These are phyloP conservation scores for Wakefieldia striispora DNA, from an alignment of 768 basidiomycete genomes.

Conservation along the genomic window DNA sequence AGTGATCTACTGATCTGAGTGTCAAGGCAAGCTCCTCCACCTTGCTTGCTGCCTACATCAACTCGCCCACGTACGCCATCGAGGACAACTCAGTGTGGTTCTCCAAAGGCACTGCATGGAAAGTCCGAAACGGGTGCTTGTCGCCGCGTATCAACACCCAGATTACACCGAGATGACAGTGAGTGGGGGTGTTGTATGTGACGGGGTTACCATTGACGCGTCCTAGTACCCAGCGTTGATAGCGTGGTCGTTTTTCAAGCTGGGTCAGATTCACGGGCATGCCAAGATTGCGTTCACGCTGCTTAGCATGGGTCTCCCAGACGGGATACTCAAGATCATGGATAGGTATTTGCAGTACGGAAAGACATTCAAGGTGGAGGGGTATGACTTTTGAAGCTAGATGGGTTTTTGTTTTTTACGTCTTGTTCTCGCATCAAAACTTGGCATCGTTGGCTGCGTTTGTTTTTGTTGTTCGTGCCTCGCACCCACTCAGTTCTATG, in stretches of 20 bases:
- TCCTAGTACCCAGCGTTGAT: conserved; percentile 81
- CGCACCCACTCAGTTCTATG: too few species aligned
- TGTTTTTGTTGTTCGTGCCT: too few species aligned
- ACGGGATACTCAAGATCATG: conserved; percentile 89
- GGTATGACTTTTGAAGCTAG: conserved; percentile 62
- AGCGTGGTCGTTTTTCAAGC: conserved; percentile 87
- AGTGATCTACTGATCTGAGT: too few species aligned
- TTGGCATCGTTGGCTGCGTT: too few species aligned
- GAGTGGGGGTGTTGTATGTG: conserved; percentile 32
- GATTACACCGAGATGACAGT: conserved; percentile 90
- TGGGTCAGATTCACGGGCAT: conserved; percentile 90
- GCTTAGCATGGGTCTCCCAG: conserved; percentile 91
- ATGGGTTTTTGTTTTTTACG: not conserved
- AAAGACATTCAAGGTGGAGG: conserved; percentile 83
- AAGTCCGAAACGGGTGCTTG: conserved; percentile 87
- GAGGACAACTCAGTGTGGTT: conserved; percentile 95
- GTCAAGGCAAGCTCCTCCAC: conserved; percentile 98
- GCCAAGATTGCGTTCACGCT: conserved; percentile 93
- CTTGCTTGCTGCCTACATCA: conserved; percentile 96
- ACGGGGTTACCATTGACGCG: not conserved
- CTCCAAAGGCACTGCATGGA: conserved; percentile 79
- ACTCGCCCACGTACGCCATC: conserved; percentile 94
- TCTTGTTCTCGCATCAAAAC: not conserved
- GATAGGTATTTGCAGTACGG: conserved; percentile 89
- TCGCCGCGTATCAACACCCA: conserved; percentile 89